A percentile compares a stretch with the other conserved stretches of the same genome.
These are phyloP conservation scores for Botrytis byssoidea DNA, from an alignment of 2,329 filamentous ascomycete genomes.

Conservation along the genomic window DNA sequence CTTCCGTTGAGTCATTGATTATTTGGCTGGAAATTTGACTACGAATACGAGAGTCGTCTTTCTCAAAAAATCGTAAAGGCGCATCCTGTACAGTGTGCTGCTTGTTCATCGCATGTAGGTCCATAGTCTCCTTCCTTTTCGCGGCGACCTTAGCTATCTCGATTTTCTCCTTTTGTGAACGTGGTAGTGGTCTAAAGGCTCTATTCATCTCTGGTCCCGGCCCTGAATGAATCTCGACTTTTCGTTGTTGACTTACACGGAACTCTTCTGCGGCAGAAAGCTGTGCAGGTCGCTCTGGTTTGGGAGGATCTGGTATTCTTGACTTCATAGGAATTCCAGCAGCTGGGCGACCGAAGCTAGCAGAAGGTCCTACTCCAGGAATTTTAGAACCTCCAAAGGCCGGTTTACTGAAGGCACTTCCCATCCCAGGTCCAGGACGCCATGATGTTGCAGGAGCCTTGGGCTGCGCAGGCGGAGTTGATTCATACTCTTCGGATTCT, in stretches of 20 bases:
- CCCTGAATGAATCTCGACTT: slow-evolving; percentile 27
- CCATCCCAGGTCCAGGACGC: slow-evolving; percentile 23
- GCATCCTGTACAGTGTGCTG: background rate
- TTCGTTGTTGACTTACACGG: slow-evolving; percentile 16
- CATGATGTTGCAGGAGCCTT: slow-evolving; percentile 23
- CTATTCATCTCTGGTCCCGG: slow-evolving; percentile 34
- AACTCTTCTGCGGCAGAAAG: background rate
- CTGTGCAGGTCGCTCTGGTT: background rate
- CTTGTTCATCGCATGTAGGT: slow-evolving; percentile 6
- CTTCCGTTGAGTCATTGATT: background rate
- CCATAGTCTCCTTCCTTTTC: background rate
- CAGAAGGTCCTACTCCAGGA: slow-evolving; percentile 1
- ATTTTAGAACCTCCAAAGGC: slow-evolving; percentile 4
- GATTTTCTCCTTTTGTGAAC: slow-evolving; percentile 4
- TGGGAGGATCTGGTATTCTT: slow-evolving; percentile 13
- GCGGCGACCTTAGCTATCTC: background rate
- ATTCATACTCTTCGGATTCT: slow-evolving; percentile 23
- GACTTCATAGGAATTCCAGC: slow-evolving; percentile 16
- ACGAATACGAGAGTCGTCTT: background rate
- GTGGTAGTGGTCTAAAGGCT: slow-evolving; percentile 28
- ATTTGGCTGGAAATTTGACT: slow-evolving; percentile 3
- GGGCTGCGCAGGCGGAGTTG: background rate
- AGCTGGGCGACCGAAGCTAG: slow-evolving; percentile 4
- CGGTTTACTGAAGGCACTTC: background rate
- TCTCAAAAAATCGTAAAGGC: background rate